Percentiles rank a stretch among this genome's conserved stretches.
These are phyloP conservation scores for Wickerhamiella kazuoi DNA, from an alignment of 805 yeast species.

Conservation along the genomic window DNA sequence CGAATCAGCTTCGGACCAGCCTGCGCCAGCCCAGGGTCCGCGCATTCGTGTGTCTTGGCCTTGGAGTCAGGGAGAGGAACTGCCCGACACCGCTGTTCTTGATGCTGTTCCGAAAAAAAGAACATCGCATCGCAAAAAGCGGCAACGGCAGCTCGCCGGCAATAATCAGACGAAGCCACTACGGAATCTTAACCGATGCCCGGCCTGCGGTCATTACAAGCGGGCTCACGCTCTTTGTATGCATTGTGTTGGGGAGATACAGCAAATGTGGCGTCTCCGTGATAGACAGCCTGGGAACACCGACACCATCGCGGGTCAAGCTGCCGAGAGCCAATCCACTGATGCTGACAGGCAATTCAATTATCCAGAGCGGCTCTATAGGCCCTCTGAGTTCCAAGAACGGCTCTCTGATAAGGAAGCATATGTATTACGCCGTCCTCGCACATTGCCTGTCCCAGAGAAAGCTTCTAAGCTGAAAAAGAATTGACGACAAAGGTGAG, in stretches of 20 bases:
- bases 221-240: slow-evolving; percentile 82
- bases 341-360: slow-evolving; percentile 13
- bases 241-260: slow-evolving; percentile 77
- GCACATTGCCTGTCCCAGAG: slow-evolving; percentile 34
- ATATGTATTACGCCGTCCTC: slow-evolving; percentile 37
- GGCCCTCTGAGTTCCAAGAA: slow-evolving; percentile 24
- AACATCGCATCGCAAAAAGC: slow-evolving; percentile 67
- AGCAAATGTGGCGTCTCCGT: slow-evolving; percentile 42
- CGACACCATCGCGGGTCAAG: too few relatives aligned
- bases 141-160: slow-evolving; percentile 68
- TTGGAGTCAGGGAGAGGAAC: background rate
- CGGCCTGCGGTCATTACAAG: slow-evolving; percentile 86
- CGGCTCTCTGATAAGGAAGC: slow-evolving; percentile 35
- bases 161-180: slow-evolving; percentile 62
- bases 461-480: too few relatives aligned
- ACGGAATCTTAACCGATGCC: slow-evolving; percentile 71
- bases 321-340: too few relatives aligned
- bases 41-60: slow-evolving; percentile 11
- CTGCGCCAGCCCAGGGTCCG: background rate
- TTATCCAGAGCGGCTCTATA: slow-evolving; percentile 16
- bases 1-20: too few relatives aligned
- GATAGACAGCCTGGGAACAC: too few relatives aligned
- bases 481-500: too few relatives aligned
- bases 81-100: too few relatives aligned
- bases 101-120: slow-evolving; percentile 89